A percentile compares a stretch with the other conserved stretches of the same genome.
Conservation (phyloP, 345 rosid genomes). For the Sapria himalayana region DNA sequence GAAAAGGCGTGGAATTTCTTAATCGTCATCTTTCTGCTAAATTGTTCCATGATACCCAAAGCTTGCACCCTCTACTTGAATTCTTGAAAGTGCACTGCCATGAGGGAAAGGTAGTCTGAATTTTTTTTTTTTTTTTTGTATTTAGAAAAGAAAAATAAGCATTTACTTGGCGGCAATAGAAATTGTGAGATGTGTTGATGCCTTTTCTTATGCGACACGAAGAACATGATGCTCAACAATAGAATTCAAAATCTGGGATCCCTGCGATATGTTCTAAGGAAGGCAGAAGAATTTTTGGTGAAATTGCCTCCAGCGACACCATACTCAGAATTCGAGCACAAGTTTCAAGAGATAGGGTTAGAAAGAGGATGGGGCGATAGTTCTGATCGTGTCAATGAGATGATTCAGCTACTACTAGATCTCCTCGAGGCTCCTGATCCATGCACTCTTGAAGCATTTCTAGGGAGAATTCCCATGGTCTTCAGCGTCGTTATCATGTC, state of each 20-base stretch:
- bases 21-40: conserved; percentile 91
- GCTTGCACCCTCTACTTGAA: conserved; percentile 74
- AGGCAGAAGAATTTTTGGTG: conserved; percentile 72
- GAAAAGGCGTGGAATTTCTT: conserved; percentile 93
- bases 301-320: conserved; percentile 32
- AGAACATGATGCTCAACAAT: conserved; percentile 72
- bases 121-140: no score
- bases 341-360: conserved; percentile 80
- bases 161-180: no score
- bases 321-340: conserved; percentile 36
- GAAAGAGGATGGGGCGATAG: conserved; percentile 95
- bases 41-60: conserved; percentile 88
- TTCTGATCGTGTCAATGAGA: conserved; percentile 55
- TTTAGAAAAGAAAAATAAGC: no score
- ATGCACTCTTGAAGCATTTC: conserved; percentile 78
- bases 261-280: conserved; percentile 54
- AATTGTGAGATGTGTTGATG: conserved; percentile 1
- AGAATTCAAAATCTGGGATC: conserved; percentile 41
- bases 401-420: conserved; percentile 81
- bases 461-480: conserved; percentile 77
- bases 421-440: conserved; percentile 96
- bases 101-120: conserved; percentile 79
- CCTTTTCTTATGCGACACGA: no score
- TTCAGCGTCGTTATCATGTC: conserved; percentile 82
- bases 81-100: conserved; percentile 71